Base-by-base conservation (phyloP, 495 filamentous ascomycete species). In the Aspergillus panamensis region DNA sequence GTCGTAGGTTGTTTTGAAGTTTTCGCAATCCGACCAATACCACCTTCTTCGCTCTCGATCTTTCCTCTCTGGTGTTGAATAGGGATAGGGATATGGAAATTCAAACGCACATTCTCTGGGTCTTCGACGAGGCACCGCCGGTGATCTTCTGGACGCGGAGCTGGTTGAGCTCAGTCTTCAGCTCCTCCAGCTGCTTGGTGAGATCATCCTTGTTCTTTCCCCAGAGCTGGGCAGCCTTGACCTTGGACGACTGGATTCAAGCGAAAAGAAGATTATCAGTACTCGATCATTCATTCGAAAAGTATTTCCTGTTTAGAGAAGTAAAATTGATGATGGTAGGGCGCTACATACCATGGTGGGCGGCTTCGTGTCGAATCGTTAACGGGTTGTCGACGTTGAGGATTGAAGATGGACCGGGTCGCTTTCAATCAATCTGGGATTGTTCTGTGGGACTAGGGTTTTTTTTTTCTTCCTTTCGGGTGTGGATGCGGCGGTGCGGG, bases 201-300 rank as follows among this genome's bases (percentile, higher is more conserved):
- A 98, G 84, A 65, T 98, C 95, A 70, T 93, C 89, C 87, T 97
- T 97, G 87, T 82, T 89, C 91, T 99, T 99, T 78, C 87, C 86
- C 94, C 95, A 97, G 76, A 99, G 89, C 80, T 87, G 83, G 80
- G 82, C 85, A 74, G 92, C 84, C 85, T 96, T 97, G 78, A 97
- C 90, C 82, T 95, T 95, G 74, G 84, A 82, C 80, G 91, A 95
- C 91, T 93, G 62, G 25, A 64, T 45, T 55, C 61, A 53, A 51
- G 58, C 19, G 48, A 51, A 53, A 58, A 62, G 16, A 40, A 29
- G 13, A 13, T 9, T 42, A 53, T 65, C 57, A 69, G 61, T 48
- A 39, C 44, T 2, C 17, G 35, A 10, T 39, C 10, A n/a, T 13
- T 39, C 10, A n/a, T 13, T 39, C 35, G 35, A 39, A 45, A 7